Percentiles rank a stretch among this genome's conserved stretches.
Evolutionary conservation across 2,329 filamentous ascomycete genomes (phyloP).

Genomic region (Ascochyta lentis): DNA sequence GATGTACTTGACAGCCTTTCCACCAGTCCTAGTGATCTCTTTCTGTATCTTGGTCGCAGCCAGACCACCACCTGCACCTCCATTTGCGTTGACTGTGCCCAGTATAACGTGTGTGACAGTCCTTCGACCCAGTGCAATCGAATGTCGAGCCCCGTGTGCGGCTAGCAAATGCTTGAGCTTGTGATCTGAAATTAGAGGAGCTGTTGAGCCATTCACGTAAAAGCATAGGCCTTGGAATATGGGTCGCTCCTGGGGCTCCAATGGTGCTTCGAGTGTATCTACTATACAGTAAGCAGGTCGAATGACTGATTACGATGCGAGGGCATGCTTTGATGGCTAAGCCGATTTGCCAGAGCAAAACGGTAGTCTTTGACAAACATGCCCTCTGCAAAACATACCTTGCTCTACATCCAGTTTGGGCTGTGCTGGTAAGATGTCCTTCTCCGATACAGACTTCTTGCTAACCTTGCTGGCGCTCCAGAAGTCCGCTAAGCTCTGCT

Average conservation of each 20-base stretch:
- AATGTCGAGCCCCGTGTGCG: slow-evolving; percentile 74
- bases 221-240: slow-evolving; percentile 77
- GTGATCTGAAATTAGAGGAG: slow-evolving; percentile 83
- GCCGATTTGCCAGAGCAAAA: neutral
- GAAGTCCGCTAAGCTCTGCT: slow-evolving; percentile 44
- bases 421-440: slow-evolving; percentile 3
- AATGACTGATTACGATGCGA: neutral
- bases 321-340: neutral
- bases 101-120: slow-evolving; percentile 87
- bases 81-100: slow-evolving; percentile 53
- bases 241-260: slow-evolving; percentile 34
- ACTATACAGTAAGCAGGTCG: neutral
- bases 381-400: slow-evolving; percentile 5
- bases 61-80: slow-evolving; percentile 74
- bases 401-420: neutral
- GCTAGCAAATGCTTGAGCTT: slow-evolving; percentile 79
- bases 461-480: slow-evolving; percentile 33
- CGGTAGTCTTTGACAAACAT: no score
- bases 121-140: slow-evolving; percentile 73
- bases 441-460: slow-evolving; percentile 15
- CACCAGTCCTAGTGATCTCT: slow-evolving; percentile 73
- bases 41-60: slow-evolving; percentile 80
- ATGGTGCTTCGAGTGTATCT: neutral
- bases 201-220: slow-evolving; percentile 88
- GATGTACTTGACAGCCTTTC: slow-evolving; percentile 78